Conservation (phyloP, 495 filamentous ascomycete genomes). For the Talaromyces stipitatus region DNA sequence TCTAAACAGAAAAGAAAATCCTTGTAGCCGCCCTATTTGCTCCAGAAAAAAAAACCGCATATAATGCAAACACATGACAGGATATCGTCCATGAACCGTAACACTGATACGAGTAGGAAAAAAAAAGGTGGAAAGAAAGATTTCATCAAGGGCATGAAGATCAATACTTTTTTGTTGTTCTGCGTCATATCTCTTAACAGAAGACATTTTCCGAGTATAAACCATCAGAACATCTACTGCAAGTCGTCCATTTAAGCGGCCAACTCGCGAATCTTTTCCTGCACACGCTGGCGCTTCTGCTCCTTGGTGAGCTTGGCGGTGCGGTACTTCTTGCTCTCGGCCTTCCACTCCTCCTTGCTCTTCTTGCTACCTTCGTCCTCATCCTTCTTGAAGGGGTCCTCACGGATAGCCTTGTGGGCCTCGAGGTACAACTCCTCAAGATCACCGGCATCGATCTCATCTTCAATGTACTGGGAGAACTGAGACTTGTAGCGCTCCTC, state of each 20-base stretch:
- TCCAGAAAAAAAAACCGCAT: conserved; percentile 5
- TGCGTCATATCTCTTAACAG: neutral
- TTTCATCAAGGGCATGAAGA: conserved; percentile 4
- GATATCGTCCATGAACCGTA: conserved; percentile 8
- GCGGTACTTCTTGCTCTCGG: conserved; percentile 84
- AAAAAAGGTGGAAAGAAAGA: neutral
- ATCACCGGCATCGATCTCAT: conserved; percentile 91
- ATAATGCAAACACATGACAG: neutral
- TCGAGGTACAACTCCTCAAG: conserved; percentile 95
- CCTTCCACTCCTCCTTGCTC: conserved; percentile 95
- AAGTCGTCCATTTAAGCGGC: conserved; percentile 27
- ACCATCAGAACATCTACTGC: neutral
- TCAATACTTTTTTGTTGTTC: conserved; percentile 3
- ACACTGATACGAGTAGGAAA: neutral
- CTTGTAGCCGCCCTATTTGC: conserved; percentile 5
- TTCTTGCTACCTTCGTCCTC: conserved; percentile 75
- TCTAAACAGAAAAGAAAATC: neutral
- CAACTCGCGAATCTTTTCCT: conserved; percentile 76
- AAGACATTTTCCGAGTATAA: neutral
- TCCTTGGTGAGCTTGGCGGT: conserved; percentile 67
- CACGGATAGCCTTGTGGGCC: conserved; percentile 94
- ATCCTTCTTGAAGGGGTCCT: conserved; percentile 93
- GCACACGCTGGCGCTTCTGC: conserved; percentile 68
- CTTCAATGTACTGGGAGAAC: conserved; percentile 95
- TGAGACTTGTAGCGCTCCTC: conserved; percentile 99